These are phyloP conservation scores for Suillus spraguei DNA, from an alignment of 768 basidiomycete genomes.

Conservation along the genomic window DNA sequence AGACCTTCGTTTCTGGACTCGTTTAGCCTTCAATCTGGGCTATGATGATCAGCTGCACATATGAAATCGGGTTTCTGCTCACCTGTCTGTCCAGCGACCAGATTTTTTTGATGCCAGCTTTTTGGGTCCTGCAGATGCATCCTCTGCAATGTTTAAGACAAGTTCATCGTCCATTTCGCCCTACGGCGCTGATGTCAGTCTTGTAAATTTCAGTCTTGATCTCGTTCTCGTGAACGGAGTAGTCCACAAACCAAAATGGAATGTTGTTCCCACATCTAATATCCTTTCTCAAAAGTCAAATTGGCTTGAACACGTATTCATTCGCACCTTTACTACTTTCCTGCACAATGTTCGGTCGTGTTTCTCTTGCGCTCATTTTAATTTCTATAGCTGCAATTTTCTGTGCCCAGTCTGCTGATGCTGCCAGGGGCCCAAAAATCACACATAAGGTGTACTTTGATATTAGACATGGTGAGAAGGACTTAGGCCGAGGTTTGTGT, in stretches of 20 bases:
- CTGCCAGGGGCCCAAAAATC: constrained; percentile 85
- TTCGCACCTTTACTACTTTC: constrained; percentile 20
- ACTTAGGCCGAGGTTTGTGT: constrained; percentile 75
- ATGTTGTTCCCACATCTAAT: constrained; percentile 25
- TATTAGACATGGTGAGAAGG: constrained; percentile 88
- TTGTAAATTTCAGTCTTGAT: not conserved
- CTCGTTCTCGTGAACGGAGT: not conserved
- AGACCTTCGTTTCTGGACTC: constrained; percentile 59
- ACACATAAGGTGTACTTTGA: constrained; percentile 96
- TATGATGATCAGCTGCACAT: constrained; percentile 1
- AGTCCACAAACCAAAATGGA: constrained; percentile 18
- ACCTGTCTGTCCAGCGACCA: constrained; percentile 83
- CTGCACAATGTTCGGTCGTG: constrained; percentile 54
- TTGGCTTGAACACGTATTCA: constrained; percentile 25
- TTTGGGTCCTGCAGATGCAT: constrained; percentile 32
- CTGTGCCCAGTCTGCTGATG: constrained; percentile 72
- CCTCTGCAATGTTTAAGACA: constrained; percentile 68
- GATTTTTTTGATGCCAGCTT: constrained; percentile 48
- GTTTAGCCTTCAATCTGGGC: constrained; percentile 73
- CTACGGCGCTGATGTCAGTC: no score
- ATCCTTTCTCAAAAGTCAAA: constrained; percentile 10
- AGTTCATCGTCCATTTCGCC: constrained; percentile 68
- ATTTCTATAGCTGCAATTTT: constrained; percentile 70
- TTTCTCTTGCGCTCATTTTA: constrained; percentile 62
- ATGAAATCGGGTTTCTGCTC: constrained; percentile 23